Evolutionary conservation across 306 rosid genomes (phyloP), one percentile per base, ranked within the genome.

Genomic region (Lablab purpureus): DNA sequence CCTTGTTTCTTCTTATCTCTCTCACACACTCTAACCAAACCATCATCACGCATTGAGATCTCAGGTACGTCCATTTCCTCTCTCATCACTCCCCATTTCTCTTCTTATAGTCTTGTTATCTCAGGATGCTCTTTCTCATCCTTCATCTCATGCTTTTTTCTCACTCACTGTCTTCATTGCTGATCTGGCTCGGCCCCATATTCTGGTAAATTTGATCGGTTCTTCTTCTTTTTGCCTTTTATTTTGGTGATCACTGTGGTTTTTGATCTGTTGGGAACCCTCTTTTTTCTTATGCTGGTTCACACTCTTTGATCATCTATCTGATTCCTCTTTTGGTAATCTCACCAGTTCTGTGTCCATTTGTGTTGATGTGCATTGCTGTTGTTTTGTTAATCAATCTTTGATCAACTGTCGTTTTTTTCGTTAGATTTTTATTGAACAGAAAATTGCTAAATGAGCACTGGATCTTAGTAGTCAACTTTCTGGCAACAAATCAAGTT

Each of bases 41-140:
- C 76, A 23, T 74, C 81, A 77, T 82, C 79, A 71, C 80, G 40
- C 46, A n/a, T 82, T 71, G 84, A 84, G 87, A 87, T 91, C 90
- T 81, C 95, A 73, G 92, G 93, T 89, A 82, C 82, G 87, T 75
- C 32, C 49, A 68, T 87, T 75, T 73, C 67, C 80, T 65, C 80
- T 65, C 79, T 77, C 23, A 65, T 76, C 27, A 74, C 79, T 73
- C n/a, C 56, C 36, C 15, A 36, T 32, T 66, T 55, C 28, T 34
- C 6, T 51, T 43, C 58, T 8, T 59, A 2, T 54, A 5, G 37
- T 47, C 69, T 2, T 71, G 21, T 67, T 30, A 66, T 21, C 19
- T 25, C 6, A 9, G 1, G 3, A 9, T 56, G 62, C 54, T 56
- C 1, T 78, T 17, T 37, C 5, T 50, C 47, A 71, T 32, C 60